Evolutionary conservation across 148 eudicot species (phyloP).

Genomic region (Salicornia ramosissima): DNA sequence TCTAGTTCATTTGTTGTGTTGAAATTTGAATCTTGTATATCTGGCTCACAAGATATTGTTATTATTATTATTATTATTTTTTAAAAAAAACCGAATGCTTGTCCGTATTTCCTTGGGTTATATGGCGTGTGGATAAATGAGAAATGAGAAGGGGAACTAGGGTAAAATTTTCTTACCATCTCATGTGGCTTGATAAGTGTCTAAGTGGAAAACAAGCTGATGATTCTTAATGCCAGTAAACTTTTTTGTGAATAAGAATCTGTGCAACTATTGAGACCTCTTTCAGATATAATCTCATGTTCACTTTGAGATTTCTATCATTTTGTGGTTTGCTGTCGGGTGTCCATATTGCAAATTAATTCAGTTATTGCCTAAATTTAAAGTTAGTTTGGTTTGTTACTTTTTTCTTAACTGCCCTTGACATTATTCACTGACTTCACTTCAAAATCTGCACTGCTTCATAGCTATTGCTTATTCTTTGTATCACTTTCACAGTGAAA

Average conservation of each 20-base stretch:
- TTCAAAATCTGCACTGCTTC: neutral
- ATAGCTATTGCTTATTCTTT: slow-evolving; percentile 2
- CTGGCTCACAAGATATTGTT: neutral
- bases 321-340: neutral
- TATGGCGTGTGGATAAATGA: neutral
- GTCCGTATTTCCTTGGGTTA: neutral
- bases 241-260: too few relatives aligned
- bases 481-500: slow-evolving; percentile 41
- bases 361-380: neutral
- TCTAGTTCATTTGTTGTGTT: neutral
- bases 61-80: too few relatives aligned
- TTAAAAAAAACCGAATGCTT: too few relatives aligned
- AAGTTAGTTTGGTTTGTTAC: neutral
- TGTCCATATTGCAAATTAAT: slow-evolving; percentile 3
- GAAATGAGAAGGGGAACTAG: neutral
- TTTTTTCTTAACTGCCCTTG: neutral
- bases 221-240: neutral
- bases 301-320: neutral
- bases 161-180: neutral
- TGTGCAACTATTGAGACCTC: neutral
- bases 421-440: neutral
- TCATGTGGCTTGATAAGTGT: neutral
- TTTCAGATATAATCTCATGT: neutral
- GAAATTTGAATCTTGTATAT: neutral
- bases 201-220: neutral